Evolutionary conservation across 495 filamentous ascomycete genomes (phyloP).

Genomic region (Tetracladium marchalianum): DNA sequence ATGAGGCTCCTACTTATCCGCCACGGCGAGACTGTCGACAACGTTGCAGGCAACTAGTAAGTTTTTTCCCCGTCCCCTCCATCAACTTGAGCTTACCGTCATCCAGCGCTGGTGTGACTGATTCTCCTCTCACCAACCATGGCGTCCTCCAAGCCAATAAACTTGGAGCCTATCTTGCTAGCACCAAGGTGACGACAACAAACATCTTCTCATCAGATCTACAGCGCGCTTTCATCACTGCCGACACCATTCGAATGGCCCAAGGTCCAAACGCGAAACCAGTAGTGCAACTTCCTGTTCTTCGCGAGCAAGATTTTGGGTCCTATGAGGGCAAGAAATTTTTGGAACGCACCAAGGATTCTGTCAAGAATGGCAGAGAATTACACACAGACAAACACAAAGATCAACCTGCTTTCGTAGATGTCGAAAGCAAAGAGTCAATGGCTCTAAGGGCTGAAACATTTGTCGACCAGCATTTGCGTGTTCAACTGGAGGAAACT

Average conservation of each 20-base stretch:
- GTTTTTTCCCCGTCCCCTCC: constrained; percentile 11
- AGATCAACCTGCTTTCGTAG: constrained; percentile 33
- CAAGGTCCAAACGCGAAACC: constrained; percentile 25
- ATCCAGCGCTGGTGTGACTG: constrained; percentile 62
- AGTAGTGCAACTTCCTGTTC: constrained; percentile 38
- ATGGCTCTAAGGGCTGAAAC: constrained; percentile 50
- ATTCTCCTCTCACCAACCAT: constrained; percentile 75
- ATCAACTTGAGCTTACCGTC: constrained; percentile 17
- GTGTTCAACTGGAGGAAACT: constrained; percentile 39
- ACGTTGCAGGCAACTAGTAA: constrained; percentile 68
- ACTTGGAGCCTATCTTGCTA: constrained; percentile 50
- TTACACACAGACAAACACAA: constrained; percentile 5
- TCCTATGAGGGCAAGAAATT: constrained; percentile 53
- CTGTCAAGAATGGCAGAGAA: constrained; percentile 8
- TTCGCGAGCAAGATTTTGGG: constrained; percentile 67
- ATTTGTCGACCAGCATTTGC: constrained; percentile 53
- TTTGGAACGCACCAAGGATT: constrained; percentile 4
- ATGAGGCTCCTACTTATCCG: constrained; percentile 74
- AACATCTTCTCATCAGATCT: constrained; percentile 75
- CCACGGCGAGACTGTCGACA: constrained; percentile 84
- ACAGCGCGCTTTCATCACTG: constrained; percentile 62
- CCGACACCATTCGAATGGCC: constrained; percentile 48
- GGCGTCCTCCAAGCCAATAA: constrained; percentile 64
- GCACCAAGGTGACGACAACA: constrained; percentile 26
- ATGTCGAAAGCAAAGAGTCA: constrained; percentile 47